Base-by-base conservation (phyloP, 129 eudicot genomes). In the Flaveria trinervia region DNA sequence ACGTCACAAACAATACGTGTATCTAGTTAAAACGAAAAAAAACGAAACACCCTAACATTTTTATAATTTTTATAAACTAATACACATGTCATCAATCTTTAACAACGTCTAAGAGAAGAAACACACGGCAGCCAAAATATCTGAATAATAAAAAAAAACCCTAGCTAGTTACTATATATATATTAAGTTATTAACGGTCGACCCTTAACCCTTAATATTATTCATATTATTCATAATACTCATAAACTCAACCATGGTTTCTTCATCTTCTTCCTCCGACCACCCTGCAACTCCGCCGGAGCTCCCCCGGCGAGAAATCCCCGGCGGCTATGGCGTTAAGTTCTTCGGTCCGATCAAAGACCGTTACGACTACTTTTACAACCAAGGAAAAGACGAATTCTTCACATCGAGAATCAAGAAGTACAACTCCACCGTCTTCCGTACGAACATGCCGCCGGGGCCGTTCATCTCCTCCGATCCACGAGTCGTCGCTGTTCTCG, bases 301-400 rank as follows among this genome's bases (percentile, higher is more conserved):
- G 1, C 88, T 84, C 49, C 60, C 92, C 1, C 13, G 85, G 10
- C 79, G 75, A 1, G 83, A 85, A 72, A 88, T 91, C 22, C 97
- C 94, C 5, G 94, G 97, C 14, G 55, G 33, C 65, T 91, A 86
- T 49, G 97, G 97, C 45, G 1, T 39, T 0, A 90, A 90, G 4
- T 79, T 91, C 20, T 51, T 91, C 76, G 97, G 97, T 11, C 66
- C 94, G 1, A 46, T 88, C 3, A 84, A 76, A 56, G 94, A 91
- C 62, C 85, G 94, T 0, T 75, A 69, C 17, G 90, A 86, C 64
- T 91, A 74, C 82, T 85, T 82, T 72, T 88, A 86, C 88, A 77
- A 67, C 67, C 90, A 91, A 82, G 97, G 97, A 44, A 25, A 65
- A 6, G 92, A 88, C n/a, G 80, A 81, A 0, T 91, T 86, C 75